Evolutionary conservation across 805 yeast genomes (phyloP), one percentile per base, ranked within the genome.

Genomic region (Gaillardinia entomophila): DNA sequence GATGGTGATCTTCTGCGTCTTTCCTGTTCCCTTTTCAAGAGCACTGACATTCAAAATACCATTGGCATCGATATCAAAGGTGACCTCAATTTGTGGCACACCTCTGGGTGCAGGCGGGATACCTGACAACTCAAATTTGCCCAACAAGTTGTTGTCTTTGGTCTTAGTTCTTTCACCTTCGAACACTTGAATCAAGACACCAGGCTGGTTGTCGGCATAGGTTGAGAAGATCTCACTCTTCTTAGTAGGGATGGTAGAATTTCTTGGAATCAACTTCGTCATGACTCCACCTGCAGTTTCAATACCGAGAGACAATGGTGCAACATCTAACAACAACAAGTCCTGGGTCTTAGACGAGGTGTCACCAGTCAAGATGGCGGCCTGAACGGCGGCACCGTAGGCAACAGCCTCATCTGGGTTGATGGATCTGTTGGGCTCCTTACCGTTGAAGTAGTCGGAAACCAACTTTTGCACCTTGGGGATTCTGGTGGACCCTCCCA

Each of bases 241-340:
- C 71, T 84, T 84, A 40, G 96, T 86, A 64, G 97, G 97, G 46
- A 88, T 89, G 42, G 95, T 86, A 34, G 96, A 84, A 71, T 88
- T 88, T 75, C 96, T 83, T 68, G 84, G 83, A 61, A 88, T 88
- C 63, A 88, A 77, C 56, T 89, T 85, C 48, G 96, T 88, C 97
- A 88, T 88, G 46, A 88, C 94, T 66, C 96, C 96, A 61, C 97
- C 96, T 34, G 95, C 82, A 49, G 96, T 89, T 71, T 88, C 96
- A 60, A 88, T 89, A 74, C 97, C 97, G 45, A 88, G 65, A 34
- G 97, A 88, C 58, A 88, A 77, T 53, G 97, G 95, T 53, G 89
- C 86, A 43, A 88, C 96, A 68, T 88, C 97, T 55, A 89, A 75
- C 55, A 88, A 72, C 44, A 90, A 62, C 47, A 66, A 59, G 53